A percentile compares a stretch with the other conserved stretches of the same genome.
phyloP scores from a whole-genome alignment of 176 grass and related monocot genomes.

The Carex scoparia region DNA sequence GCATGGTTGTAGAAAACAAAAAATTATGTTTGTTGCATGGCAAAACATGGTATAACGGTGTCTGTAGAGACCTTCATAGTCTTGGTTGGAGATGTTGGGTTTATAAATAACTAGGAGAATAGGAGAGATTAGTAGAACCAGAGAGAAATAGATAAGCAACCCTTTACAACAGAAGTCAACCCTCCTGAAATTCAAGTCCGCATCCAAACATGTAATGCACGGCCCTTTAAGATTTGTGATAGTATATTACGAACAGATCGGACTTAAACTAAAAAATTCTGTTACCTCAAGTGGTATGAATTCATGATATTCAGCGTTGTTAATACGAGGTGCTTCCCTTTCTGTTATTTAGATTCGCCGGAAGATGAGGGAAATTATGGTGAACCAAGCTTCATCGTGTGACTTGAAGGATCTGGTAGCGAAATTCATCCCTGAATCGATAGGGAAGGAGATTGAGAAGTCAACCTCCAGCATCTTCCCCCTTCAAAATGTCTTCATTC shows the following conservation, averaged over 20 bases:
- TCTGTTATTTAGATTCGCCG: slow-evolving; percentile 52
- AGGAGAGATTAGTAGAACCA: background rate
- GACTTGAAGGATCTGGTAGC: slow-evolving; percentile 82
- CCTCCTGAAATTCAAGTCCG: background rate
- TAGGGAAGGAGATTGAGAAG: slow-evolving; percentile 96
- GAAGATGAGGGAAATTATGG: slow-evolving; percentile 98
- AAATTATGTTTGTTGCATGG: too few species aligned
- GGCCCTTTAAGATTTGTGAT: too few species aligned
- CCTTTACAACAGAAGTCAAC: background rate
- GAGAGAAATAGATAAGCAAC: background rate
- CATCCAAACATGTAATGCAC: too few species aligned
- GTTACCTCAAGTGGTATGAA: too few species aligned
- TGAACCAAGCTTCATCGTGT: slow-evolving; percentile 63
- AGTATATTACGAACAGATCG: too few species aligned
- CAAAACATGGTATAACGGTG: too few species aligned
- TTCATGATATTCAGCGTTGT: background rate
- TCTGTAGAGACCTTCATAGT: background rate
- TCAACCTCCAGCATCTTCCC: slow-evolving; percentile 77
- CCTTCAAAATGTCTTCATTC: slow-evolving; percentile 76
- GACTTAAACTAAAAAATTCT: too few species aligned
- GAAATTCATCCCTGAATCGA: slow-evolving; percentile 90
- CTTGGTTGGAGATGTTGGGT: background rate
- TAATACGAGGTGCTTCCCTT: background rate
- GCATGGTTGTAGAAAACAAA: background rate
- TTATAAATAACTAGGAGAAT: background rate